Base-by-base conservation (phyloP, 306 rosid genomes). In the Begonia loranthoides region DNA sequence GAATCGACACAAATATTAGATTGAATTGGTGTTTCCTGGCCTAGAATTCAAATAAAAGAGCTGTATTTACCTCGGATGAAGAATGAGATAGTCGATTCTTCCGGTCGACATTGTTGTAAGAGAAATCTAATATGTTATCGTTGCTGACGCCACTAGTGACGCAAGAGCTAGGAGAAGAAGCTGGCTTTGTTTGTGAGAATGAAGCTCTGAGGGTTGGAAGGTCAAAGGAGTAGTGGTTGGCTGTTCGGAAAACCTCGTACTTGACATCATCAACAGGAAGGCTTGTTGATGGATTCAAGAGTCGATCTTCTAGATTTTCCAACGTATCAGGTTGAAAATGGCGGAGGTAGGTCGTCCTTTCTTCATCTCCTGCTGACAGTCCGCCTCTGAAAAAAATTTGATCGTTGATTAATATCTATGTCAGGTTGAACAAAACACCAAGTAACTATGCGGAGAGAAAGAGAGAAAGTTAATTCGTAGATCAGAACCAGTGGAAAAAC, bases 241-340 rank as follows among this genome's bases (percentile, higher is more conserved):
- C 16, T 12, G 13, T 34, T 53, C 13, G 14, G 49, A 50, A 38
- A 17, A 50, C 19, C 34, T 65, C 82, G 57, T 83, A 83, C 73
- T 83, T 87, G 50, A 80, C 56, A 72, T 66, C 80, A 70, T 33
- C 45, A 60, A 13, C 17, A 21, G 72, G 72, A 65, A 67, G 74
- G 46, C 60, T 50, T 45, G 75, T 59, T 9, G 79, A 77, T 53
- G 15, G 56, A 16, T 45, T 53, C 41, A 74, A 39, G 59, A 81
- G 50, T 66, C 77, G 87, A 16, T 78, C 76, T 59, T 73, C 89
- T 83, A 79, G 80, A 54, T 73, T 81, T 69, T 79, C 94, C 71
- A 80, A 15, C 66, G 69, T 78, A 66, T 75, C 80, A 9, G 24
- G 60, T 53, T 76, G 81, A 72, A 67, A 68, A 19, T 67, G 82